Base-by-base conservation (phyloP, 2,329 filamentous ascomycete species). In the Alternaria triticina region DNA sequence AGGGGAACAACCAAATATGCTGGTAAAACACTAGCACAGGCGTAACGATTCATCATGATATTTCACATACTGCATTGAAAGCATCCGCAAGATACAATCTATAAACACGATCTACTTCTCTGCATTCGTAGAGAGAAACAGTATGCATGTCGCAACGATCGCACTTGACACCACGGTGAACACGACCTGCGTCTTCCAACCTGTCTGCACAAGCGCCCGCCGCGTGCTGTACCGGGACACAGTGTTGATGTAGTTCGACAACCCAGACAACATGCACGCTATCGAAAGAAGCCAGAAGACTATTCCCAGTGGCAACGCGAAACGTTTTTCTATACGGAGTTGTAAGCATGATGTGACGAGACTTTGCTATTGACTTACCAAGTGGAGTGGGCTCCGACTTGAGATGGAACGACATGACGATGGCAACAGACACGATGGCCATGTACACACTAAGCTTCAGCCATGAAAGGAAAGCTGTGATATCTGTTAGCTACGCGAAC, bases 371-470 rank as follows among this genome's bases (percentile, higher is more conserved):
- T 5, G 22, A 61, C 68, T 45, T 66, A 74, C 70, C 68, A 12
- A 72, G 62, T 20, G 66, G 49, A 10, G 68, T 68, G 17, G 96
- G 92, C 71, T 89, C 82, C 17, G 84, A 84, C 75, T 94, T 94
- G 54, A 99, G 86, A 76, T 99, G 95, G 79, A 99, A 99, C 13
- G 93, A 97, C 54, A 97, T 86, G 10, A 97, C 89, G 70, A 99
- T 97, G 54, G 96, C 95, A 30, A 97, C 88, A 27, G 92, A 89
- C 9, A 98, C 93, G 55, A 99, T 85, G 68, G 93, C 89, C 87
- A 98, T 94, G 82, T 97, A 97, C 71, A 97, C 88, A 30, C 92
- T 90, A 3, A 98, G 87, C 5, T 94, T 90, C 20, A 98, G 88
- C 86, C 96, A 97, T 2, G 95, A 96, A 27, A 98, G 89, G 76